Base-by-base conservation (phyloP, 2,329 filamentous ascomycete species). In the Diaporthe aspalathi region DNA sequence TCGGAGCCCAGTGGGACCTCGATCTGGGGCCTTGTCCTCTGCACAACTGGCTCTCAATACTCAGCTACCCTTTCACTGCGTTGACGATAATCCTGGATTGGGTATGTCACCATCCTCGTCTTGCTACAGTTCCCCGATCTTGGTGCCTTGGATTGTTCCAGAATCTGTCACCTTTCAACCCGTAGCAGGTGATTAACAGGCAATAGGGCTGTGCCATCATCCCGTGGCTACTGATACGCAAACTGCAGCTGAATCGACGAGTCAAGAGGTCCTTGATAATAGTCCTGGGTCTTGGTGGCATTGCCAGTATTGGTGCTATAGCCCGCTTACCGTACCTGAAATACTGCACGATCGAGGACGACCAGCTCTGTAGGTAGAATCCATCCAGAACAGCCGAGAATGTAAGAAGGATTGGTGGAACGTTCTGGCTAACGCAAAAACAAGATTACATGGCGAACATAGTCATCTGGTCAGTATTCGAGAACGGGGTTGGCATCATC, bases 401-500 rank as follows among this genome's bases (percentile, higher is more conserved):
- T 5, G 0, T 20, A 24, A 2, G 16, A 32, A 16, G 29, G 2
- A 0, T n/a, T 27, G 17, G 6, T 3, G 5, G 4, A 47, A 3
- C 4, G 0, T 5, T n/a, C 2, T 9, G 32, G 45, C 43, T 69
- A 12, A 69, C 7, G 3, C 5, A 1, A 8, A 17, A 9, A n/a
- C 27, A 22, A 74, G 73, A 72, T 43, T n/a, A 66, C 49, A 54
- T 60, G 29, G 80, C 83, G 35, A 81, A 85, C 74, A 80, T 88
- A 1, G 86, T 84, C 14, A 82, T 86, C 70, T 86, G 84, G 84
- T 81, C 81, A 5, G 80, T 83, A 1, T 74, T 78, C 67, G 82
- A 81, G 71, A 78, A 76, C 72, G 82, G 83, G 70, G 74, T 80
- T 1, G 82, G 80, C 27, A 80, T 83, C 54, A 76, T 83, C 6